Evolutionary conservation across 768 basidiomycete species (phyloP).

Genomic region (Amanita rimosa): DNA sequence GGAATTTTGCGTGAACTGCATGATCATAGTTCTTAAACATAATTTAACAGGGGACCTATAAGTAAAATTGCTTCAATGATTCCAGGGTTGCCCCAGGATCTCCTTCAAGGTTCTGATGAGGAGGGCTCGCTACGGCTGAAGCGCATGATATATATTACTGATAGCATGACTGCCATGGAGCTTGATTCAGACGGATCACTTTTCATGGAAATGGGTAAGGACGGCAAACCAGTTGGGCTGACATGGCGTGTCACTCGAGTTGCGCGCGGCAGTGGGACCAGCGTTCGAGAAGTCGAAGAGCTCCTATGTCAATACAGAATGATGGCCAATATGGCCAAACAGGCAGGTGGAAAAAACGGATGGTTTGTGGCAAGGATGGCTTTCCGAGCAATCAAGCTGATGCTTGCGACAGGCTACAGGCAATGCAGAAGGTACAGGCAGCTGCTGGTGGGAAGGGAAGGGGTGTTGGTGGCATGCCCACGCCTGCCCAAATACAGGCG

Average conservation of each 20-base stretch:
- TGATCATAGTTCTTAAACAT: constrained; percentile 2
- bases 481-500: constrained; percentile 86
- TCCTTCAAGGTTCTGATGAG: constrained; percentile 89
- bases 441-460: constrained; percentile 80
- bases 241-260: constrained; percentile 89
- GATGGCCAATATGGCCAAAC: constrained; percentile 99
- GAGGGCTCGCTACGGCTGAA: constrained; percentile 88
- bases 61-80: constrained; percentile 99
- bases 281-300: constrained; percentile 96
- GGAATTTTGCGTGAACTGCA: constrained; percentile 14
- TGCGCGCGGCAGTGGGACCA: constrained; percentile 88
- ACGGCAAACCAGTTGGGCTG: constrained; percentile 74
- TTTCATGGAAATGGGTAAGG: constrained; percentile 79
- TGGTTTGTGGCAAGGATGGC: constrained; percentile 37
- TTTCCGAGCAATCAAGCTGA: constrained; percentile 1
- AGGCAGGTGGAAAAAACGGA: constrained; percentile 95
- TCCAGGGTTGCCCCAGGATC: constrained; percentile 85
- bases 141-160: constrained; percentile 97
- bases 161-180: constrained; percentile 91
- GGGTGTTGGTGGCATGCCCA: constrained; percentile 82
- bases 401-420: constrained; percentile 46
- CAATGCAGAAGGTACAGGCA: constrained; percentile 89
- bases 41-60: constrained; percentile 75
- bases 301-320: constrained; percentile 92
- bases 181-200: constrained; percentile 90